Evolutionary conservation across 306 rosid genomes (phyloP), one percentile per base, ranked within the genome.

Genomic region (Lupinus albus): DNA sequence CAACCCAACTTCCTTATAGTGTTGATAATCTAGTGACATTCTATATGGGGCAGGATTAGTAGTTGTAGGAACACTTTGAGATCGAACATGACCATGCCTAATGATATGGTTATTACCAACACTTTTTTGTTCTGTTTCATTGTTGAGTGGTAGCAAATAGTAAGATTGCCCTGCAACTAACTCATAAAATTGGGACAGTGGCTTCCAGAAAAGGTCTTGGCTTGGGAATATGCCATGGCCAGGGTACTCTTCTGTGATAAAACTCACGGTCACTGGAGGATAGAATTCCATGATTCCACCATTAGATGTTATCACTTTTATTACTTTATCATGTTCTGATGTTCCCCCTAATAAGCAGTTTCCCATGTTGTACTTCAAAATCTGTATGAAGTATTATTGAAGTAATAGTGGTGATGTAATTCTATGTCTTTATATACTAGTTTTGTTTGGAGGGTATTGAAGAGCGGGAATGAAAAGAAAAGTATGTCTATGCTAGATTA

Each of bases 221-320:
- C 77, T 77, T 35, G 73, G 71, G 90, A 88, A 91, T 32, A 91
- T 70, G 53, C 82, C 91, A 32, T 87, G 88, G 13, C 86, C 82
- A 0, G 88, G 96, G 49, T 87, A 89, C 59, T 89, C 95, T 2
- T 46, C 47, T 18, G 87, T 80, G 82, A 91, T 84, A 74, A 54
- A 79, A 8, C 75, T 84, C 2, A 71, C 96, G 0, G 88, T 80
- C 1, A 87, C 64, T 0, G 97, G 96, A 3, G 83, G 49, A 25
- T 64, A 74, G 76, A 91, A 87, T 61, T 91, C 97, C 97, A 91
- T 89, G 61, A 88, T 82, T 49, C 91, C 88, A 7, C 96, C 96
- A 38, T 87, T 81, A 5, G 92, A 68, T 14, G 84, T 87, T 21
- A 75, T 71, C 18, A 91, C 88, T 73, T 88, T 86, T 72, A 85